Percentiles rank a stretch among this genome's conserved stretches.
These are phyloP conservation scores for Apostasia ramifera DNA, from an alignment of 106 monocot genomes.

Conservation along the genomic window DNA sequence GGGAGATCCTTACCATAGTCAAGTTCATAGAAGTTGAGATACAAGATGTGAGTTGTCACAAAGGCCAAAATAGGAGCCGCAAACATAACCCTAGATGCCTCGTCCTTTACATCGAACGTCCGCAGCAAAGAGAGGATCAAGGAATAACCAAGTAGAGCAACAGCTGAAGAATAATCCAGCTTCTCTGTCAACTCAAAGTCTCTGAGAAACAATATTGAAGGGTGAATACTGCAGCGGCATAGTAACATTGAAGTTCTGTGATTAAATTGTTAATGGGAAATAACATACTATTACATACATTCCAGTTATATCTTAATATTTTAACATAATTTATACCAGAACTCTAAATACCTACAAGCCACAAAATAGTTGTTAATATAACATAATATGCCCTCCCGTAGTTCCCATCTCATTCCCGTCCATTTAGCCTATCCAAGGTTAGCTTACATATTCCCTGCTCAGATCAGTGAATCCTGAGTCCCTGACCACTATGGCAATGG, in stretches of 20 bases:
- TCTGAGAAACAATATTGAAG: conserved; percentile 22
- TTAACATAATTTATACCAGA: not conserved
- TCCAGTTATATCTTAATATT: not conserved
- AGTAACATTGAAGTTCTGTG: not conserved
- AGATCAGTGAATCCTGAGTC: no score
- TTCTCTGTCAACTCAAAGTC: conserved; percentile 87
- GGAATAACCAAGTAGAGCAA: conserved; percentile 85
- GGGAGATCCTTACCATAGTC: conserved; percentile 67
- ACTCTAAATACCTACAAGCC: not conserved
- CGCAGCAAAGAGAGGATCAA: conserved; percentile 68
- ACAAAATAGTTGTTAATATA: no score
- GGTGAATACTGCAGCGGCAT: not conserved
- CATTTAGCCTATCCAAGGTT: no score
- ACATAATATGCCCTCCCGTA: no score
- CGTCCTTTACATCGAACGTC: conserved; percentile 74
- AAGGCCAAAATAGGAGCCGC: conserved; percentile 87
- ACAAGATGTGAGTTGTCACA: conserved; percentile 86
- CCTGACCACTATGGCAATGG: no score
- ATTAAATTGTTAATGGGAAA: not conserved
- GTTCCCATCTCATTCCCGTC: no score
- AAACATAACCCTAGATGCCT: conserved; percentile 89
- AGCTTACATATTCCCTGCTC: no score
- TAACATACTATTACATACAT: not conserved
- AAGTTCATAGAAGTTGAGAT: conserved; percentile 85
- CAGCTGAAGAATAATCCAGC: conserved; percentile 90